Conservation (phyloP, 169 alveolate species). For the Theileria parva region DNA sequence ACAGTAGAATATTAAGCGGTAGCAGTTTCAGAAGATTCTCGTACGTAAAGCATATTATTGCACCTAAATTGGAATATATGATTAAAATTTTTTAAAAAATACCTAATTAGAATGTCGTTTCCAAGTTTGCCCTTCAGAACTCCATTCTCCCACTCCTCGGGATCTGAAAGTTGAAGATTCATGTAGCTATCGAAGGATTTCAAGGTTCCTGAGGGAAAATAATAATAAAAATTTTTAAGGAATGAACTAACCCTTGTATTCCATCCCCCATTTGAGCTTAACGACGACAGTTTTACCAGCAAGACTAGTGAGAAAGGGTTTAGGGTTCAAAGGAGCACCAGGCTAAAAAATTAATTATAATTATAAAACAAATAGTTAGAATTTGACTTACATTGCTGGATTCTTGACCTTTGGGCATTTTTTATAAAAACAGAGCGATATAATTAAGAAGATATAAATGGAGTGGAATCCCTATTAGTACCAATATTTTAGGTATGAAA, state of each 20-base stretch:
- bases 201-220: slow-evolving; percentile 67
- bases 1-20: neutral
- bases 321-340: slow-evolving; percentile 89
- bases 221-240: slow-evolving; percentile 29
- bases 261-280: slow-evolving; percentile 94
- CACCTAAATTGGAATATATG: slow-evolving; percentile 17
- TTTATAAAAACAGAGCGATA: neutral
- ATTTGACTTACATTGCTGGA: neutral
- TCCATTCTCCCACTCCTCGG: slow-evolving; percentile 93
- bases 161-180: slow-evolving; percentile 85
- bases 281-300: slow-evolving; percentile 87
- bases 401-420: neutral
- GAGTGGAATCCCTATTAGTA: neutral
- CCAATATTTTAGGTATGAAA: neutral
- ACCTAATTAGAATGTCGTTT: slow-evolving; percentile 84
- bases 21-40: slow-evolving; percentile 13
- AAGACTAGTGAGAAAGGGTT: slow-evolving; percentile 89
- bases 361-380: neutral
- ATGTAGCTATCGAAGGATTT: slow-evolving; percentile 89
- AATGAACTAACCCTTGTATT: slow-evolving; percentile 85
- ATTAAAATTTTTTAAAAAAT: neutral
- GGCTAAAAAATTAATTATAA: slow-evolving; percentile 30
- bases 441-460: neutral
- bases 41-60: slow-evolving; percentile 52
- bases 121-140: slow-evolving; percentile 85